Percentiles rank a stretch among this genome's conserved stretches.
Conservation (phyloP, 768 basidiomycete genomes). For the Lactifluus volemus region DNA sequence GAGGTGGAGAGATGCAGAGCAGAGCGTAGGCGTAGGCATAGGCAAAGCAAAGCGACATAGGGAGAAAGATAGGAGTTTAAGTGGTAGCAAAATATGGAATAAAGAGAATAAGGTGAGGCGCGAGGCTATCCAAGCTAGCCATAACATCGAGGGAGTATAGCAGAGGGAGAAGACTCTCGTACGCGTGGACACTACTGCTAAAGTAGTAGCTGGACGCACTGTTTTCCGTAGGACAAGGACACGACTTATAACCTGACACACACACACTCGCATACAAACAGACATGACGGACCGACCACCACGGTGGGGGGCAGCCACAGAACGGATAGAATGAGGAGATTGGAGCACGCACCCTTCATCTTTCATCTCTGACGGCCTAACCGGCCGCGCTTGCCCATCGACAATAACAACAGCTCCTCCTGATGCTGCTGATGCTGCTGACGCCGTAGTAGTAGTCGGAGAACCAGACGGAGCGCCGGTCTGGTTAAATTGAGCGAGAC, state of each 20-base stretch:
- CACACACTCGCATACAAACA: background rate
- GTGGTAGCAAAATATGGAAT: constrained; percentile 18
- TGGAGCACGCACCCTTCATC: constrained; percentile 87
- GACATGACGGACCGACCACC: too few relatives aligned
- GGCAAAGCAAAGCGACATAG: constrained; percentile 19
- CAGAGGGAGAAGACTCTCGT: constrained; percentile 3
- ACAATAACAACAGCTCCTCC: too few relatives aligned
- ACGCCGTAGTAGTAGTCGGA: background rate
- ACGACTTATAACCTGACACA: background rate
- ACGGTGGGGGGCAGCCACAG: background rate
- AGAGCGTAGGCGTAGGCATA: constrained; percentile 18
- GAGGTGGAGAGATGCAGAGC: constrained; percentile 18
- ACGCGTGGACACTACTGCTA: constrained; percentile 16
- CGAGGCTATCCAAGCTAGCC: constrained; percentile 11
- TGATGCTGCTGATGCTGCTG: too few relatives aligned
- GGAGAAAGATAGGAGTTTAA: constrained; percentile 13
- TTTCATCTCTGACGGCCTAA: constrained; percentile 88
- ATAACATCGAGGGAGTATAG: constrained; percentile 16
- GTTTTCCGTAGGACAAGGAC: background rate
- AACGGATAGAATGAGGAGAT: too few relatives aligned
- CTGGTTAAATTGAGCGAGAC: constrained; percentile 11
- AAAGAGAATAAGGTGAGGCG: constrained; percentile 6
- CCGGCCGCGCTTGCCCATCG: constrained; percentile 34
- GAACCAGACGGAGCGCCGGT: background rate
- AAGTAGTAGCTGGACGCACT: constrained; percentile 8